A percentile compares a stretch with the other conserved stretches of the same genome.
phyloP scores from a whole-genome alignment of 2,329 filamentous ascomycete genomes.

The Colletotrichum eleusines region DNA sequence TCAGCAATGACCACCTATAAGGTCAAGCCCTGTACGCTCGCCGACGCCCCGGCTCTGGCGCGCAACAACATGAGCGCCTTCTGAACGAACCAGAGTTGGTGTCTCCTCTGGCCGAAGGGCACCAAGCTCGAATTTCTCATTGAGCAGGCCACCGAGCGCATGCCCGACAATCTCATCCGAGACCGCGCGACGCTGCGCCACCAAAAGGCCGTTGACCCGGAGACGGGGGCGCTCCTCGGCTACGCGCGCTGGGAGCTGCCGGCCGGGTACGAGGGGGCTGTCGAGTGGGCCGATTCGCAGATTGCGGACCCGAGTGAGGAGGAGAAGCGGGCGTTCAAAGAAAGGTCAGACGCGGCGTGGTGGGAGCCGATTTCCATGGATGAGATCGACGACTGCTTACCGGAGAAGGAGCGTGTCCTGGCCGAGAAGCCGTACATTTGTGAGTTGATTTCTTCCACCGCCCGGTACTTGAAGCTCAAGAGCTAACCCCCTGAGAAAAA shows the following conservation, averaged over 20 bases:
- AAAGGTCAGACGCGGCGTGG: constrained; percentile 30
- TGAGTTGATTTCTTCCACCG: constrained; percentile 25
- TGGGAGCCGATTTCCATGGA: constrained; percentile 34
- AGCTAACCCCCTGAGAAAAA: constrained; percentile 17
- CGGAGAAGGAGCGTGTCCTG: constrained; percentile 35
- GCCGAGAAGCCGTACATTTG: constrained; percentile 38
- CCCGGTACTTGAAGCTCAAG: not conserved
- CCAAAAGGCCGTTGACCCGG: constrained; percentile 43
- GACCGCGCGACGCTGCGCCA: constrained; percentile 43
- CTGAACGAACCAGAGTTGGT: constrained; percentile 45
- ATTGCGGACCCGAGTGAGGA: constrained; percentile 39
- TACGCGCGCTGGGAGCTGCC: constrained; percentile 46
- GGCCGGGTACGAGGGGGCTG: constrained; percentile 15
- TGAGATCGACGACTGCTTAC: constrained; percentile 14
- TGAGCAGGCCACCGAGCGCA: constrained; percentile 33
- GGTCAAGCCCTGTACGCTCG: constrained; percentile 42
- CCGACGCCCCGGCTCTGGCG: constrained; percentile 43
- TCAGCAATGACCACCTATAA: constrained; percentile 2
- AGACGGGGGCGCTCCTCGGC: constrained; percentile 44
- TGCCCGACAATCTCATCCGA: constrained; percentile 41
- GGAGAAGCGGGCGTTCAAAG: constrained; percentile 27
- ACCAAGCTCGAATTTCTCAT: constrained; percentile 38
- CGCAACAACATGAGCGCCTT: constrained; percentile 47
- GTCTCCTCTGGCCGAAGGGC: constrained; percentile 38
- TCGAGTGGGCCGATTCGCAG: constrained; percentile 37